Percentiles rank a stretch among this genome's conserved stretches.
These are phyloP conservation scores for Gastrolobium bilobum DNA, from an alignment of 306 rosid species.

Conservation along the genomic window DNA sequence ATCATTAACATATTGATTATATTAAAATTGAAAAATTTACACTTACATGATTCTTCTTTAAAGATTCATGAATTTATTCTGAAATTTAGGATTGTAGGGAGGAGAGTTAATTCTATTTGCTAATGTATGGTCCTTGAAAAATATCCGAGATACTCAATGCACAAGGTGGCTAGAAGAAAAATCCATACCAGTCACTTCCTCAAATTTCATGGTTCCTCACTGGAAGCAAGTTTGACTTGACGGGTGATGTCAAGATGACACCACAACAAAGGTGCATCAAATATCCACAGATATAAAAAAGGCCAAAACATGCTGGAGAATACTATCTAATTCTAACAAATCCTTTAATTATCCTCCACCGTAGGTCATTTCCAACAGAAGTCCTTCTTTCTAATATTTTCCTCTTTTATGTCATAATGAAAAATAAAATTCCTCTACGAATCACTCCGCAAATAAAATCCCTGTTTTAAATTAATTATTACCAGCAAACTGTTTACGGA, in stretches of 20 bases:
- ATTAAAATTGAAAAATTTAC: too few species aligned
- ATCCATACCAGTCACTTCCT: neutral
- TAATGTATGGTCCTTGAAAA: neutral
- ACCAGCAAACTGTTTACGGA: neutral
- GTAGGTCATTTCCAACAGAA: neutral
- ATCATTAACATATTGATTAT: too few species aligned
- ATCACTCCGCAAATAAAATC: neutral
- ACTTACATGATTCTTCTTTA: too few species aligned
- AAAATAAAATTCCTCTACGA: neutral
- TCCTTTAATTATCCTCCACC: neutral
- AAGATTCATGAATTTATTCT: too few species aligned
- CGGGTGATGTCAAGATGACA: neutral
- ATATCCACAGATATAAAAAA: neutral
- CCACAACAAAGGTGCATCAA: neutral
- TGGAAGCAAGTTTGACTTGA: neutral
- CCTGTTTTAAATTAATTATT: neutral
- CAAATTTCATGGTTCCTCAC: neutral
- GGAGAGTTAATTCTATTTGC: neutral
- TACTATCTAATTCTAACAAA: too few species aligned
- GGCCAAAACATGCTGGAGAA: neutral
- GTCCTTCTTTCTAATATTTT: constrained; percentile 1
- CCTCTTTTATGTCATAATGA: neutral
- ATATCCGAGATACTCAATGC: neutral
- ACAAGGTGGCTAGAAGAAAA: neutral
- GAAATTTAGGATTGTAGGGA: neutral